Conservation (phyloP, 169 alveolate species). For the Blepharisma undulans region DNA sequence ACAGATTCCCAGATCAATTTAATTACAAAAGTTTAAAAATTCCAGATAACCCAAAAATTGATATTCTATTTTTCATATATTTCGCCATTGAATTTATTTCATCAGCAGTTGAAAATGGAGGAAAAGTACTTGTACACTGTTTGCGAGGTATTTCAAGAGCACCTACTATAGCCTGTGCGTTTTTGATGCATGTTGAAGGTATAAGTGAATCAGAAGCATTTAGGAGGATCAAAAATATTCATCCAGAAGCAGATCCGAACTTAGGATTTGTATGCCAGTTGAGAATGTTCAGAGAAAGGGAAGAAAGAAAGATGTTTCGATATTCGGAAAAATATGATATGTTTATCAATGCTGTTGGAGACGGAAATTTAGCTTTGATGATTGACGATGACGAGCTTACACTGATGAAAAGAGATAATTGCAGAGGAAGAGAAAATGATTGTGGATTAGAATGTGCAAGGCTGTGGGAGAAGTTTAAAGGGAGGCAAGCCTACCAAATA, state of each 20-base stretch:
- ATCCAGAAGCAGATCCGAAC: constrained; percentile 1
- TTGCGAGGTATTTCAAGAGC: constrained; percentile 72
- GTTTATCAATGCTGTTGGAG: background rate
- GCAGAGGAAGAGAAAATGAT: background rate
- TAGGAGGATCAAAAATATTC: background rate
- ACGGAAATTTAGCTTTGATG: background rate
- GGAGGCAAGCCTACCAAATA: background rate
- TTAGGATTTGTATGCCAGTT: constrained; percentile 37
- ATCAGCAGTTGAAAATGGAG: constrained; percentile 35
- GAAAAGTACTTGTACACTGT: constrained; percentile 72
- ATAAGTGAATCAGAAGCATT: background rate
- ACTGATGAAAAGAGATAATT: background rate
- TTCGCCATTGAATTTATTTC: background rate
- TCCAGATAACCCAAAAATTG: constrained; percentile 35
- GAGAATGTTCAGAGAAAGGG: background rate
- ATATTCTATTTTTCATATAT: background rate
- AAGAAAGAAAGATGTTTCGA: background rate
- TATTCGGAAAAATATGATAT: constrained; percentile 14
- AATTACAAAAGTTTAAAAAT: background rate
- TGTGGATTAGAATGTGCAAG: background rate
- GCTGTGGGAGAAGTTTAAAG: constrained; percentile 12
- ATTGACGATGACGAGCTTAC: background rate
- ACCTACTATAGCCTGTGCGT: constrained; percentile 69
- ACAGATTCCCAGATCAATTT: constrained; percentile 1
- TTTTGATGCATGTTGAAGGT: constrained; percentile 58